Evolutionary conservation across 176 grass and related monocot species (phyloP).

Genomic region (maize (Zea mays)): DNA sequence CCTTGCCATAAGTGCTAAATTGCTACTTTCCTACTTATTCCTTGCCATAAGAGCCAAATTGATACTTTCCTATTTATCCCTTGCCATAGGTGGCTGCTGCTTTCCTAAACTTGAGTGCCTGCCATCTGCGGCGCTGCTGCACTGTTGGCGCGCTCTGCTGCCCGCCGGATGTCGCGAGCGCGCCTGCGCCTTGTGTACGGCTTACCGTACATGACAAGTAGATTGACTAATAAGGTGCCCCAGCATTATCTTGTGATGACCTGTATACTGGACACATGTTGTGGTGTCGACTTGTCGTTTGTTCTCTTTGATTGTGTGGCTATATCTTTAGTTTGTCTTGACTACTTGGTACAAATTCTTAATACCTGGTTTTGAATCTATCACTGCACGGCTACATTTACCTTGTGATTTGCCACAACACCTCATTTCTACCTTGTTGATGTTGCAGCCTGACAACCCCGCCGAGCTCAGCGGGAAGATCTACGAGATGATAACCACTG

Average conservation of each 20-base stretch:
- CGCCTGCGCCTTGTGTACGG: too few relatives aligned
- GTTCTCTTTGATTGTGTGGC: neutral
- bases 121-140: too few relatives aligned
- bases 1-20: too few relatives aligned
- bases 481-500: conserved; percentile 82
- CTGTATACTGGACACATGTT: too few relatives aligned
- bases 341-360: neutral
- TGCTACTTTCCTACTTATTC: too few relatives aligned
- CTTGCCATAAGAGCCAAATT: too few relatives aligned
- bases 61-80: too few relatives aligned
- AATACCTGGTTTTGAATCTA: neutral
- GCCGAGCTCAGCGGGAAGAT: conserved; percentile 78
- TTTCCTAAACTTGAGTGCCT: too few relatives aligned
- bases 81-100: too few relatives aligned
- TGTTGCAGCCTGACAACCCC: conserved; percentile 77
- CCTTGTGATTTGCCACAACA: neutral
- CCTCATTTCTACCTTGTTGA: conserved; percentile 12
- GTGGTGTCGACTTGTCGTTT: neutral
- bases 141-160: too few relatives aligned
- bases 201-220: too few relatives aligned
- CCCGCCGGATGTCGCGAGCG: too few relatives aligned
- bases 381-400: neutral
- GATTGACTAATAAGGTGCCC: neutral
- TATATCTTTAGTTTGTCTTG: neutral
- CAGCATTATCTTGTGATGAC: neutral